Evolutionary conservation across 768 basidiomycete genomes (phyloP).

Genomic region (Suillus fuscotomentosus): DNA sequence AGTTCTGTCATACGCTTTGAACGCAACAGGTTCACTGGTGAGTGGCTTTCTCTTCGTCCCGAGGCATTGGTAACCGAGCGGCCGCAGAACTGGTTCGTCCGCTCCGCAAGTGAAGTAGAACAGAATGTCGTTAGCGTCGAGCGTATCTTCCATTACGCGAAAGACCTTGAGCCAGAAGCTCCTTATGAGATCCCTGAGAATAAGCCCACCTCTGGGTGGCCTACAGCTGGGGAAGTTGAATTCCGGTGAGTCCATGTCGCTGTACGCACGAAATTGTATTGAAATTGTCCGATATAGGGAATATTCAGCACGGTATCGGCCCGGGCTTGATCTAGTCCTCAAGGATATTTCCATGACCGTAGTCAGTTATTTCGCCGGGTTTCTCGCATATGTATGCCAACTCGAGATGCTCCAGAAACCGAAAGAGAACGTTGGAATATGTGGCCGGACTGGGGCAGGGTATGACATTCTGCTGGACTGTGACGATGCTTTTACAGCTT

Average conservation of each 20-base stretch:
- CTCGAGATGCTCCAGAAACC: constrained; percentile 46
- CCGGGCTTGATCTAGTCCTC: constrained; percentile 78
- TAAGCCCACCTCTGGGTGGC: constrained; percentile 65
- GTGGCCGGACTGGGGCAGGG: constrained; percentile 82
- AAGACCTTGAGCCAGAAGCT: constrained; percentile 70
- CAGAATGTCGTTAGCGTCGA: constrained; percentile 90
- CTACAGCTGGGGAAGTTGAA: constrained; percentile 65
- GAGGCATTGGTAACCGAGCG: constrained; percentile 5
- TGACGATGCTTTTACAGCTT: constrained; percentile 34
- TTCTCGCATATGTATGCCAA: constrained; percentile 6
- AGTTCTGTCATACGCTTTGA: constrained; percentile 82
- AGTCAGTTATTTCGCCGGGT: constrained; percentile 34
- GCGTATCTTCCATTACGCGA: constrained; percentile 79
- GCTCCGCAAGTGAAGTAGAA: constrained; percentile 84
- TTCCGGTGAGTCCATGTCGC: constrained; percentile 53
- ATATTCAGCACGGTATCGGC: constrained; percentile 78
- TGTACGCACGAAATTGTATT: neutral
- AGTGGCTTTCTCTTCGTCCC: constrained; percentile 20
- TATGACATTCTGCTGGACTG: constrained; percentile 26
- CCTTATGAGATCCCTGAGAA: constrained; percentile 63
- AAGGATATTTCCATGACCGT: constrained; percentile 70
- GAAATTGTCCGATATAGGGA: constrained; percentile 37
- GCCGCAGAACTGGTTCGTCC: constrained; percentile 74
- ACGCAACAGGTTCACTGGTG: constrained; percentile 79
- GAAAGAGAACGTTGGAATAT: constrained; percentile 87